Conservation (phyloP, 2,329 filamentous ascomycete species). For the Fusarium irregulare region DNA sequence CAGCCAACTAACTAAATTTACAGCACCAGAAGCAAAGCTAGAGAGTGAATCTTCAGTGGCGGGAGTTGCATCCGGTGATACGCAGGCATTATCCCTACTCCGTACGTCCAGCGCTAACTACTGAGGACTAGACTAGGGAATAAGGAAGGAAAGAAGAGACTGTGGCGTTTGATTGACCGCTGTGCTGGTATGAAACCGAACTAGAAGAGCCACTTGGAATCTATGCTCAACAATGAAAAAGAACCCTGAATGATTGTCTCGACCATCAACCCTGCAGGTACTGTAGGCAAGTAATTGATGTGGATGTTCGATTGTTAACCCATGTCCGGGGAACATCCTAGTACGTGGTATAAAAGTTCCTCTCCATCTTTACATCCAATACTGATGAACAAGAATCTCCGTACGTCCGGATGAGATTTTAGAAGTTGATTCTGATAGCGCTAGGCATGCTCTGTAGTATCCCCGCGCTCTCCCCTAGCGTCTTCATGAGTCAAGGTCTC, state of each 20-base stretch:
- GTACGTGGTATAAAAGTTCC: neutral
- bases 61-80: constrained; percentile 3
- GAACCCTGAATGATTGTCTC: neutral
- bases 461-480: neutral
- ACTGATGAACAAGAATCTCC: neutral
- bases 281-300: neutral
- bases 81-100: constrained; percentile 10
- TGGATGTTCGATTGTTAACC: neutral
- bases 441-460: neutral
- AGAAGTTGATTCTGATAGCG: neutral
- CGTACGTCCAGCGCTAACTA: neutral
- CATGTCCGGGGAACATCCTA: neutral
- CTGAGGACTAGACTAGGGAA: neutral
- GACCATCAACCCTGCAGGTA: neutral
- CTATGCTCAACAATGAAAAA: neutral
- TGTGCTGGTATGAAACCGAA: neutral
- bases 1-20: neutral
- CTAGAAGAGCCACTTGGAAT: neutral
- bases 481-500: neutral
- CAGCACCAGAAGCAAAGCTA: constrained; percentile 6
- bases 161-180: neutral
- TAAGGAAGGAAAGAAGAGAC: neutral
- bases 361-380: neutral
- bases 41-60: constrained; percentile 11
- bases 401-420: neutral